These are phyloP conservation scores for Beta macrorhiza DNA, from an alignment of 179 eudicot species.

Conservation along the genomic window DNA sequence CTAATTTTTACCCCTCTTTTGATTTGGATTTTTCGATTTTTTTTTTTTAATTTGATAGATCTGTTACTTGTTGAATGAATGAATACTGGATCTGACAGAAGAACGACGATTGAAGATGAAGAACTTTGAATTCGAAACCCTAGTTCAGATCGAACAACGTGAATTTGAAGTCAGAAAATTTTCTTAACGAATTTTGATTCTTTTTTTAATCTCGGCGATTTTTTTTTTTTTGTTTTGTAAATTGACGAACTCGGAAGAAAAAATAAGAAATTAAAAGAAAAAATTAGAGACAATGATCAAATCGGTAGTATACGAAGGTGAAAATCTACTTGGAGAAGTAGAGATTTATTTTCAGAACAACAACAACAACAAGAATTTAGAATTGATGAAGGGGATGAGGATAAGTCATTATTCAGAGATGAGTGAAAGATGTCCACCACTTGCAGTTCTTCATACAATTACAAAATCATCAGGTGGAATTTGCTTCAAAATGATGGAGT, in stretches of 20 bases:
- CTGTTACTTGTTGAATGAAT: constrained; percentile 19
- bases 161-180: background rate
- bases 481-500: constrained; percentile 87
- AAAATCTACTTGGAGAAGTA: constrained; percentile 73
- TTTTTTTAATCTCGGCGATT: background rate
- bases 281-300: constrained; percentile 29
- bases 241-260: background rate
- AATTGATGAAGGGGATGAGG: constrained; percentile 53
- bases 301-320: constrained; percentile 66
- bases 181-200: background rate
- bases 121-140: constrained; percentile 3
- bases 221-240: background rate
- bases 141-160: constrained; percentile 10
- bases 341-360: constrained; percentile 53
- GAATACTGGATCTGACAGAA: constrained; percentile 16
- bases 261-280: background rate
- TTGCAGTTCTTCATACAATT: constrained; percentile 82
- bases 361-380: constrained; percentile 20
- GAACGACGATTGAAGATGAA: constrained; percentile 16
- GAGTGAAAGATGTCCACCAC: constrained; percentile 94
- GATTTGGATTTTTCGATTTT: constrained; percentile 2
- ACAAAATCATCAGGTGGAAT: constrained; percentile 40
- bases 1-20: constrained; percentile 21
- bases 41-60: constrained; percentile 18
- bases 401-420: constrained; percentile 58